These are phyloP conservation scores for Pneumocystis murina DNA, from an alignment of 1,139 yeast species.

Conservation along the genomic window DNA sequence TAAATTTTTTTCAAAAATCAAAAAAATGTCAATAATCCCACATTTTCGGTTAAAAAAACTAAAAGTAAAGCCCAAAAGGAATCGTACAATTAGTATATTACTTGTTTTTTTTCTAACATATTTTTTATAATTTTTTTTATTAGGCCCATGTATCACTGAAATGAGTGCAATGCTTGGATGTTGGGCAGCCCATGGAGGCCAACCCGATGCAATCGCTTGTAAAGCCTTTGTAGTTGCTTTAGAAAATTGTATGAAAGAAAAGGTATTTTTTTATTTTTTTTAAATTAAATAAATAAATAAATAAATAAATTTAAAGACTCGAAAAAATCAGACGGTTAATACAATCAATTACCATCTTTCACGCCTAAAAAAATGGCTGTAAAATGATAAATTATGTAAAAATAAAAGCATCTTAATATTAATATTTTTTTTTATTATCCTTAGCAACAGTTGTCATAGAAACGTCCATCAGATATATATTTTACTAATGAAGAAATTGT, in stretches of 20 bases:
- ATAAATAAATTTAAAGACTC: neutral
- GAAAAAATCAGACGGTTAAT: slow-evolving; percentile 7
- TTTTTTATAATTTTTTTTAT: neutral
- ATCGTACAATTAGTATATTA: neutral
- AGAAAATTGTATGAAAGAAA: slow-evolving; percentile 10
- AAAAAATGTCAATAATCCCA: neutral
- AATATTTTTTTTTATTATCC: neutral
- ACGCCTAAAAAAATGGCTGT: slow-evolving; percentile 10
- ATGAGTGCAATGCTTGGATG: slow-evolving; percentile 13
- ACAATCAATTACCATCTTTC: slow-evolving; percentile 13
- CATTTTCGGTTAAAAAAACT: neutral
- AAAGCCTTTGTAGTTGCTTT: slow-evolving; percentile 8
- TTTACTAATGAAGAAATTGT: slow-evolving; percentile 65
- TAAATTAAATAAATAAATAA: neutral
- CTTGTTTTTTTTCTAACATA: neutral
- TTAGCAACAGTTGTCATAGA: too few relatives aligned
- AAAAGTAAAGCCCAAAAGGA: neutral
- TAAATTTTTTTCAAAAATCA: neutral
- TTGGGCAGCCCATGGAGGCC: slow-evolving; percentile 12
- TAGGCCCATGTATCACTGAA: slow-evolving; percentile 12
- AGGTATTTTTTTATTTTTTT: neutral
- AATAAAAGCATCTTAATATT: neutral
- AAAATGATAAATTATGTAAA: slow-evolving; percentile 7
- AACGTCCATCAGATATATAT: slow-evolving; percentile 26
- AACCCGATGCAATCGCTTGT: slow-evolving; percentile 10